Conservation (phyloP, 257 asterid genomes). For the Jaltomata sinuosa region DNA sequence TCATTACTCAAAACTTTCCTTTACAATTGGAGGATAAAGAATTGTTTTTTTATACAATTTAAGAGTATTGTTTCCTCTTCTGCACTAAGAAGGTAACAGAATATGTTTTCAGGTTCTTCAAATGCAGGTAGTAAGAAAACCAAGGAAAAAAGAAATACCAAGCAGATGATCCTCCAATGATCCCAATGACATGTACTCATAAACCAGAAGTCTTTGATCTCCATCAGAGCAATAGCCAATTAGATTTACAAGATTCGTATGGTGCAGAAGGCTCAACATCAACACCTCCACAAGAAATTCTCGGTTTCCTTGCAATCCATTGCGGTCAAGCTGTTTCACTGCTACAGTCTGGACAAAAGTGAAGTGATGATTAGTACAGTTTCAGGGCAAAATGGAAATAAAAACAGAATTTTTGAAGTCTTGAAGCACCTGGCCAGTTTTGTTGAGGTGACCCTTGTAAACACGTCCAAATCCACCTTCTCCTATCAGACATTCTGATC, state of each 20-base stretch:
- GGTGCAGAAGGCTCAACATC: constrained; percentile 85
- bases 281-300: constrained; percentile 89
- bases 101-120: not conserved
- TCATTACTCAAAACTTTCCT: not conserved
- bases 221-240: constrained; percentile 93
- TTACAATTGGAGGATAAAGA: not conserved
- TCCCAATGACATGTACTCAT: constrained; percentile 73
- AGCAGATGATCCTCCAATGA: constrained; percentile 81
- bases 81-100: not conserved
- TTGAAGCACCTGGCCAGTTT: constrained; percentile 48
- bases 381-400: not conserved
- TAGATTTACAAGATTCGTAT: constrained; percentile 60
- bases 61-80: not conserved
- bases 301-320: constrained; percentile 88
- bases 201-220: constrained; percentile 80
- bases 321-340: constrained; percentile 83
- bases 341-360: constrained; percentile 47
- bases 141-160: constrained; percentile 21
- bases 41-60: not conserved
- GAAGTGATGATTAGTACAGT: not conserved
- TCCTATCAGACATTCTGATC: constrained; percentile 71
- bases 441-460: constrained; percentile 61
- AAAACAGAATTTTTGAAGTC: not conserved
- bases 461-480: constrained; percentile 96
- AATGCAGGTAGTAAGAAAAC: not conserved